Evolutionary conservation across 1,284 basidiomycete species (phyloP).

Genomic region (Tremellales sp.): DNA sequence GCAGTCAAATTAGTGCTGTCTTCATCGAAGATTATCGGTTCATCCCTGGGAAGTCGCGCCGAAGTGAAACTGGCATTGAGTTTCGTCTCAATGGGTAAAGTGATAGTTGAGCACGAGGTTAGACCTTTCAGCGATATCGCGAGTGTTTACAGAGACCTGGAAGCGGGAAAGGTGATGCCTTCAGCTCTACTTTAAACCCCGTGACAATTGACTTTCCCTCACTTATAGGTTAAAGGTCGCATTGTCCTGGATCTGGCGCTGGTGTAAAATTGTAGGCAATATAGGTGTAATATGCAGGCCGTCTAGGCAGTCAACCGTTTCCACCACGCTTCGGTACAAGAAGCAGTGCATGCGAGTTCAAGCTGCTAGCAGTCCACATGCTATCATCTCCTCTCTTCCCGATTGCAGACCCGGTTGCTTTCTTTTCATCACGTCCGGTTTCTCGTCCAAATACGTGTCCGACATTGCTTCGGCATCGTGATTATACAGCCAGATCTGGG

Average conservation of each 20-base stretch:
- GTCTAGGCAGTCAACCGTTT: no score
- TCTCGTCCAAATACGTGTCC: constrained; percentile 5
- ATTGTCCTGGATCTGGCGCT: no score
- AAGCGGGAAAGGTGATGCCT: constrained; percentile 6
- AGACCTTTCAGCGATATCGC: constrained; percentile 1
- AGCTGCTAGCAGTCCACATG: constrained; percentile 1
- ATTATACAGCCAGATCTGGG: constrained; percentile 15
- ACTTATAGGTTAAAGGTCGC: no score
- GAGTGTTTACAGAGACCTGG: constrained; percentile 1
- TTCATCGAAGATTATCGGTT: constrained; percentile 4
- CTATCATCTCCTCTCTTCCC: constrained; percentile 3
- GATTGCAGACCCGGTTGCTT: not conserved
- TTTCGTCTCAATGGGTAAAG: constrained; percentile 3
- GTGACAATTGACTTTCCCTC: no score
- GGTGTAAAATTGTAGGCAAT: no score
- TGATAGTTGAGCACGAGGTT: constrained; percentile 1
- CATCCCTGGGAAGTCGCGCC: constrained; percentile 2
- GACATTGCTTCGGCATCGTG: constrained; percentile 9
- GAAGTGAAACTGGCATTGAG: constrained; percentile 4
- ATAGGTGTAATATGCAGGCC: no score
- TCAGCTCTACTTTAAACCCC: no score
- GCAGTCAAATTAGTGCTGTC: constrained; percentile 1
- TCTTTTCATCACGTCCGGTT: not conserved
- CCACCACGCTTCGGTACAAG: no score
- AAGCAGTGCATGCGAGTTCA: no score